Evolutionary conservation across 345 rosid species (phyloP).

Genomic region (Brassica incana): DNA sequence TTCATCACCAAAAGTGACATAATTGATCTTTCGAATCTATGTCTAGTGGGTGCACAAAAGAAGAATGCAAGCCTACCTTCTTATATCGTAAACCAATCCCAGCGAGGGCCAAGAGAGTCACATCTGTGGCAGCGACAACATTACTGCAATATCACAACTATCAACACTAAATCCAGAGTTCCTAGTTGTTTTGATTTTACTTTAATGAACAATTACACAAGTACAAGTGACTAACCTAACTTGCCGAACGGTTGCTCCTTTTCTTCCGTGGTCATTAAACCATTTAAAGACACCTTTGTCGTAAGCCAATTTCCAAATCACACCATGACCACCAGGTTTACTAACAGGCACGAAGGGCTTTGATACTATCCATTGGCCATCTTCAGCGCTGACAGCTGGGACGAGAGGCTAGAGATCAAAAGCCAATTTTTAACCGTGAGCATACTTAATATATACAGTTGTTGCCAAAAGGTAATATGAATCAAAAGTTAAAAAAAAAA

Average conservation of each 20-base stretch:
- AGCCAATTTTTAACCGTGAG: conserved; percentile 15
- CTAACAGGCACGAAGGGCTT: conserved; percentile 79
- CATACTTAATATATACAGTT: background rate
- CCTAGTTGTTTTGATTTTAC: conserved; percentile 5
- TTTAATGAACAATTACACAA: background rate
- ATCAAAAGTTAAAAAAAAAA: no score
- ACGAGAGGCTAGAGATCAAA: conserved; percentile 72
- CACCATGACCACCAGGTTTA: conserved; percentile 98
- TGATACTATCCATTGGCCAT: conserved; percentile 81
- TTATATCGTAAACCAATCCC: conserved; percentile 76
- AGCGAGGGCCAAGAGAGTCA: conserved; percentile 86
- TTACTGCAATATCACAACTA: conserved; percentile 59
- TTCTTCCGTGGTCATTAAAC: conserved; percentile 81
- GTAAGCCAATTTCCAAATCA: conserved; percentile 92
- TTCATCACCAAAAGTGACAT: no score
- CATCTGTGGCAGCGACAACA: conserved; percentile 89
- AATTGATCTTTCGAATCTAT: conserved; percentile 3
- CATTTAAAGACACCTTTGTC: conserved; percentile 86
- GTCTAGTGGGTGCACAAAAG: background rate
- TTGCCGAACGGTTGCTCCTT: conserved; percentile 91
- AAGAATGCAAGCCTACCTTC: conserved; percentile 52
- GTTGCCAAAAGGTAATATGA: background rate
- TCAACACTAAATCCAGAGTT: conserved; percentile 19
- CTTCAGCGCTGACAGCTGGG: conserved; percentile 76
- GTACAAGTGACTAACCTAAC: conserved; percentile 63